Conservation (phyloP, 768 basidiomycete species). For the Xanthoconium purpureum region DNA sequence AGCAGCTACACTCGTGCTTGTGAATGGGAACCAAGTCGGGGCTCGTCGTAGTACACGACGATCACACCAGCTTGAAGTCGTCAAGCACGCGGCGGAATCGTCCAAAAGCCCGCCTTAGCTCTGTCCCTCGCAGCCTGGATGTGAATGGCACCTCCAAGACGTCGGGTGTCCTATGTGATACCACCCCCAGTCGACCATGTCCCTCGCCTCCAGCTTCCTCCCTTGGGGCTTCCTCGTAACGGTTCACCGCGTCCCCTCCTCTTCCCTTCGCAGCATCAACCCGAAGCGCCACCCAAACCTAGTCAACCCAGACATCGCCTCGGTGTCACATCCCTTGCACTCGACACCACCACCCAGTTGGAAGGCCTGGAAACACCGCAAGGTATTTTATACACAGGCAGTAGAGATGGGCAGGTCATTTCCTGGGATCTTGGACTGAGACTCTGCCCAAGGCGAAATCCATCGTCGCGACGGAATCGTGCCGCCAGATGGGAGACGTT, state of each 20-base stretch:
- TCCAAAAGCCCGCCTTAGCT: background rate
- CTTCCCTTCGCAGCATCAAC: conserved; percentile 34
- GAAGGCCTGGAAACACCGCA: conserved; percentile 64
- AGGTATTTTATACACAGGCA: conserved; percentile 88
- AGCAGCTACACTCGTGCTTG: background rate
- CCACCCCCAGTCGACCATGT: conserved; percentile 64
- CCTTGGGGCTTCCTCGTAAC: conserved; percentile 56
- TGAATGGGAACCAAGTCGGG: background rate
- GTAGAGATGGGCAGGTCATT: conserved; percentile 83
- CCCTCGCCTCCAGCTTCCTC: conserved; percentile 69
- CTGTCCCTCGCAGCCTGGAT: conserved; percentile 12
- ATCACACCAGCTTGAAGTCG: background rate
- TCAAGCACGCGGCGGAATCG: background rate
- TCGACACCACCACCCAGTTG: conserved; percentile 80
- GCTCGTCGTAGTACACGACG: conserved; percentile 5
- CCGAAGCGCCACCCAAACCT: conserved; percentile 18
- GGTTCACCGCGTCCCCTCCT: conserved; percentile 73
- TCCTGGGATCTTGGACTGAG: conserved; percentile 81
- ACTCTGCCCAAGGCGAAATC: conserved; percentile 45
- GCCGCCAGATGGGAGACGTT: conserved; percentile 69
- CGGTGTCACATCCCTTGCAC: conserved; percentile 80
- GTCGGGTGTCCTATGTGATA: conserved; percentile 85
- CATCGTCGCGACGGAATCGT: conserved; percentile 21
- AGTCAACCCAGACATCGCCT: conserved; percentile 80
- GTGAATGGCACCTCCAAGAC: conserved; percentile 47